These are phyloP conservation scores for Nosema muscidifuracis DNA, from an alignment of 371 early-diverging fungal species.

Conservation along the genomic window DNA sequence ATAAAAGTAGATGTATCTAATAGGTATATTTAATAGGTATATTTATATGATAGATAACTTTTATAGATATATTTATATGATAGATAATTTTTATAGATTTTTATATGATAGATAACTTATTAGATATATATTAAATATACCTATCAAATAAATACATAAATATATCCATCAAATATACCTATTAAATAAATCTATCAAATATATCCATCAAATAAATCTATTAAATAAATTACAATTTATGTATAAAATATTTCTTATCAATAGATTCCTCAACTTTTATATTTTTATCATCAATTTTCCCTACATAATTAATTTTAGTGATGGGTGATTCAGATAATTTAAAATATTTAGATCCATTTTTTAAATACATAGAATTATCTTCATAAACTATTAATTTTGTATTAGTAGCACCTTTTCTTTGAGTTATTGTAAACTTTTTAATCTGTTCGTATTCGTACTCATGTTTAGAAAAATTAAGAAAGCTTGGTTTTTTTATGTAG, in stretches of 20 bases:
- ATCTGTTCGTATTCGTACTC: conserved; percentile 40
- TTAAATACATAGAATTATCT: conserved; percentile 43
- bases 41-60: too few relatives aligned
- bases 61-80: background rate
- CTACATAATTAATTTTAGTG: background rate
- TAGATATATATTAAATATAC: too few relatives aligned
- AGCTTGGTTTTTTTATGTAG: conserved; percentile 45
- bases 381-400: conserved; percentile 29
- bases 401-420: conserved; percentile 12
- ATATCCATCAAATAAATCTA: too few relatives aligned
- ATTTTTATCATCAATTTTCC: background rate
- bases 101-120: too few relatives aligned
- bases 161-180: too few relatives aligned
- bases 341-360: conserved; percentile 43
- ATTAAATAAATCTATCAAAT: too few relatives aligned
- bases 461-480: conserved; percentile 23
- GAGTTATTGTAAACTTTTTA: conserved; percentile 20
- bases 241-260: conserved; percentile 7
- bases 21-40: background rate
- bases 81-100: background rate
- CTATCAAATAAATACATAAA: too few relatives aligned
- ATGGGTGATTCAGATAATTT: background rate
- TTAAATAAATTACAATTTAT: conserved; percentile 7
- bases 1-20: background rate
- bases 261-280: background rate